Evolutionary conservation across 2,329 filamentous ascomycete species (phyloP), one percentile per base, ranked within the genome.

Genomic region (Ceratocystis destructans): DNA sequence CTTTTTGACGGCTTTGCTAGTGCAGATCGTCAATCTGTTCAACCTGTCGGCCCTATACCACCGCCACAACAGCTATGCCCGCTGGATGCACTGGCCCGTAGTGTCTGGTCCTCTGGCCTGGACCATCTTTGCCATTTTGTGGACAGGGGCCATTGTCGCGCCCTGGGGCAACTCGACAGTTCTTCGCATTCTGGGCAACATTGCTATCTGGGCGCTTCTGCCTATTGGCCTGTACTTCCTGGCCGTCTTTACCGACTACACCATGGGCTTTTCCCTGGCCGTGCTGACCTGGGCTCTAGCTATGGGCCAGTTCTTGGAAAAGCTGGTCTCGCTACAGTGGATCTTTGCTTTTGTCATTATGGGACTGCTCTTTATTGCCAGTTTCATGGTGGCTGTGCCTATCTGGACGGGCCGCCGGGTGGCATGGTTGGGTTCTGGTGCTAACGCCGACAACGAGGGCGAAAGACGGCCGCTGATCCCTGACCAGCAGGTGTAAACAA

Each of bases 271-370:
- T 74, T 85, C 84, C 65, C 80, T 96, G 71, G 88, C 85, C 70
- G 80, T 91, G 57, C 78, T 95, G 61, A 78, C 84, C 1, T 85
- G 90, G 4, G 84, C 90, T 20, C 84, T 95, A 53, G 90, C 89
- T 12, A 84, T 94, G 17, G 82, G 84, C 15, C 91, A 96, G 75
- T 86, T 95, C 77, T 78, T 85, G 63, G 80, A 82, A 71, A 85
- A 90, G 73, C 75, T 87, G 68, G 80, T 95, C 70, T 88, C 89
- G 5, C 79, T 96, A 70, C 91, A 96, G 77, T 96, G 90, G 90
- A 93, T 95, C 76, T 96, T 96, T 74, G 88, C 90, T 44, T 94
- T 95, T 72, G 79, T 85, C 69, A 90, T 96, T 74, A 91, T 93
- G 80, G 83, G 80, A 0, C 73, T 89, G 31, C 82, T 95, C 64